These are phyloP conservation scores for Psilocybe mexicana DNA, from an alignment of 1,284 basidiomycete species.

Conservation along the genomic window DNA sequence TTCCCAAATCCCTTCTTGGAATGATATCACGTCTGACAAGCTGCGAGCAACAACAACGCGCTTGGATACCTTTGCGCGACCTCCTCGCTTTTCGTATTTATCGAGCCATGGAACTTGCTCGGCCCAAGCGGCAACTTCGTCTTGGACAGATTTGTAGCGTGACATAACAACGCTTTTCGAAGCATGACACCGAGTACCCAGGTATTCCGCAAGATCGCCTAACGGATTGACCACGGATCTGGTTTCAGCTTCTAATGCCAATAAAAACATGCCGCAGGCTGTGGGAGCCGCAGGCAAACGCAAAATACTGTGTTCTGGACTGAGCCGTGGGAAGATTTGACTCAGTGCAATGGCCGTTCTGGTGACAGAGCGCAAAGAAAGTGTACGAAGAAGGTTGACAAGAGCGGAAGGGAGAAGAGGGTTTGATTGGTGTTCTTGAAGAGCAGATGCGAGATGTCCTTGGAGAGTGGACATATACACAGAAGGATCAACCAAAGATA, in stretches of 20 bases:
- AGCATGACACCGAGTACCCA: constrained; percentile 52
- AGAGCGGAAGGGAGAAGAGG: constrained; percentile 39
- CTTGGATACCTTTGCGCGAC: constrained; percentile 58
- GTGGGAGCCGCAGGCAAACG: constrained; percentile 47
- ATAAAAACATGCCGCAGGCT: constrained; percentile 69
- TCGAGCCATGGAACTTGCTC: constrained; percentile 69
- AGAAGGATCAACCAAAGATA: constrained; percentile 44
- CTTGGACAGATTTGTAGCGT: constrained; percentile 65
- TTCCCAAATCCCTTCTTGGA: constrained; percentile 59
- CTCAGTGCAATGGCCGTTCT: constrained; percentile 59
- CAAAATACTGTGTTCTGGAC: constrained; percentile 34
- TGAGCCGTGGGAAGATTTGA: constrained; percentile 47
- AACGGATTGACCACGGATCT: constrained; percentile 55
- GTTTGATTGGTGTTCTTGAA: constrained; percentile 32
- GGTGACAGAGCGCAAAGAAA: constrained; percentile 47
- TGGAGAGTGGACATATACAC: constrained; percentile 47
- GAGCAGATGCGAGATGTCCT: constrained; percentile 42
- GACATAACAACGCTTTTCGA: constrained; percentile 58
- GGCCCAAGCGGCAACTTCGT: constrained; percentile 59
- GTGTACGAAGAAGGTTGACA: constrained; percentile 38
- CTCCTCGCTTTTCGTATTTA: constrained; percentile 44
- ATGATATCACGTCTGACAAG: constrained; percentile 66
- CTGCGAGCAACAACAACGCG: constrained; percentile 62
- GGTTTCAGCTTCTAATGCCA: constrained; percentile 68
- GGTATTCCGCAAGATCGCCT: constrained; percentile 51